phyloP scores from a whole-genome alignment of 2,329 filamentous ascomycete genomes.

The Huntiella abstrusa region DNA sequence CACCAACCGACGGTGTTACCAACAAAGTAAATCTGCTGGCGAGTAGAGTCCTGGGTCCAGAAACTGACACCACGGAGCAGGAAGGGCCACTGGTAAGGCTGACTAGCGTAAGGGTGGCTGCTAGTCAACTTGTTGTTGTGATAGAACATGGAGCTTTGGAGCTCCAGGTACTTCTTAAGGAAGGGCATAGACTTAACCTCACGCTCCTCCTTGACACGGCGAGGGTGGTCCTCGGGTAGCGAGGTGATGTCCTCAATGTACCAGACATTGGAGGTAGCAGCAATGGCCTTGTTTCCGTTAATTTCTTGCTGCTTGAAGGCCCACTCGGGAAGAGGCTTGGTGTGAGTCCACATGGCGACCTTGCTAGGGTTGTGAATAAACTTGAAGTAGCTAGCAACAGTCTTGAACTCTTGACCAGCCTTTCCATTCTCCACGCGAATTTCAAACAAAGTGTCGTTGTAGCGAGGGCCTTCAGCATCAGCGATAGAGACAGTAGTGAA shows the following conservation, averaged over 20 bases:
- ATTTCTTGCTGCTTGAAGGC: slow-evolving; percentile 95
- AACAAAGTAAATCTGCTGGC: slow-evolving; percentile 95
- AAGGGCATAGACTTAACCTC: slow-evolving; percentile 75
- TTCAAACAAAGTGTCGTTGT: slow-evolving; percentile 85
- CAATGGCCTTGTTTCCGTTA: slow-evolving; percentile 94
- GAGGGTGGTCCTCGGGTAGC: slow-evolving; percentile 49
- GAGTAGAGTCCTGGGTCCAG: slow-evolving; percentile 93
- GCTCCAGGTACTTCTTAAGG: slow-evolving; percentile 83
- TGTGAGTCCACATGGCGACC: slow-evolving; percentile 98
- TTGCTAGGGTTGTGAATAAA: slow-evolving; percentile 85
- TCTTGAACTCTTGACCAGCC: slow-evolving; percentile 65
- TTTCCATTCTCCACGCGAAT: slow-evolving; percentile 79
- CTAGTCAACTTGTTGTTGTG: slow-evolving; percentile 97
- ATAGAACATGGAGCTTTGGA: slow-evolving; percentile 97
- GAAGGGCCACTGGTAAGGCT: slow-evolving; percentile 96
- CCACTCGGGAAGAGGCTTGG: slow-evolving; percentile 90
- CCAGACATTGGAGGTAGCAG: slow-evolving; percentile 85
- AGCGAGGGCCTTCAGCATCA: slow-evolving; percentile 52
- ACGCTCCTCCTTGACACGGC: slow-evolving; percentile 55
- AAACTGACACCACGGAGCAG: slow-evolving; percentile 92
- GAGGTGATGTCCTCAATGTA: slow-evolving; percentile 81
- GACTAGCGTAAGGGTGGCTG: slow-evolving; percentile 87
- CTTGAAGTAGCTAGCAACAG: slow-evolving; percentile 84
- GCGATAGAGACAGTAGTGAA: slow-evolving; percentile 68
- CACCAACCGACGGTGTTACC: slow-evolving; percentile 97